A percentile compares a stretch with the other conserved stretches of the same genome.
Conservation (phyloP, 192 early-diverging fungal species). For the Linnemannia elongata region DNA sequence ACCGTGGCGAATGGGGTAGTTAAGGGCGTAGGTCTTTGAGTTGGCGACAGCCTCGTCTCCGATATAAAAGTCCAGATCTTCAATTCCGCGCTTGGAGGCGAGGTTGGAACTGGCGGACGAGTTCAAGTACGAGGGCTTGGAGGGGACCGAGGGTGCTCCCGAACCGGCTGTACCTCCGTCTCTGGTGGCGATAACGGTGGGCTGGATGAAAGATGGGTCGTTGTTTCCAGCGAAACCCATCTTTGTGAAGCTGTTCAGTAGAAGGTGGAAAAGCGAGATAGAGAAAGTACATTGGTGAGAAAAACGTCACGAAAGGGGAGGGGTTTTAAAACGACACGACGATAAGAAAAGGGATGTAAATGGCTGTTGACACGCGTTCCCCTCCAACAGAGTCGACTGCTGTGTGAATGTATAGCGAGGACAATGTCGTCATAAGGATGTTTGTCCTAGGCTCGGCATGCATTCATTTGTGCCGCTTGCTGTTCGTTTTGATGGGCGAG, state of each 20-base stretch:
- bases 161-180: constrained; percentile 63
- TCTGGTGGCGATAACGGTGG: constrained; percentile 90
- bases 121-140: constrained; percentile 67
- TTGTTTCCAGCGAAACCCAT: constrained; percentile 98
- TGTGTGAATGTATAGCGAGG: neutral
- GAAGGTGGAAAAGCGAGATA: neutral
- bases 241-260: constrained; percentile 85
- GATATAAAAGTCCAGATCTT: constrained; percentile 97
- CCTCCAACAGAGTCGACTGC: constrained; percentile 2
- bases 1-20: constrained; percentile 96
- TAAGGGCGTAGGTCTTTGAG: constrained; percentile 89
- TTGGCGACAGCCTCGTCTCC: constrained; percentile 95
- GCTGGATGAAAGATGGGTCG: constrained; percentile 97
- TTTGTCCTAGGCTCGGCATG: neutral
- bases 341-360: neutral
- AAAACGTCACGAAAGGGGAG: constrained; percentile 14
- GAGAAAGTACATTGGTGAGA: constrained; percentile 9
- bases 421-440: neutral
- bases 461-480: neutral
- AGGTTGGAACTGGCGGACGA: constrained; percentile 72
- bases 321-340: neutral
- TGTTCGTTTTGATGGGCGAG: neutral
- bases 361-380: constrained; percentile 10
- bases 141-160: constrained; percentile 63
- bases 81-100: constrained; percentile 95